Percentiles rank a stretch among this genome's conserved stretches.
These are phyloP conservation scores for Zymoseptoria brevis DNA, from an alignment of 2,329 filamentous ascomycete species.

Conservation along the genomic window DNA sequence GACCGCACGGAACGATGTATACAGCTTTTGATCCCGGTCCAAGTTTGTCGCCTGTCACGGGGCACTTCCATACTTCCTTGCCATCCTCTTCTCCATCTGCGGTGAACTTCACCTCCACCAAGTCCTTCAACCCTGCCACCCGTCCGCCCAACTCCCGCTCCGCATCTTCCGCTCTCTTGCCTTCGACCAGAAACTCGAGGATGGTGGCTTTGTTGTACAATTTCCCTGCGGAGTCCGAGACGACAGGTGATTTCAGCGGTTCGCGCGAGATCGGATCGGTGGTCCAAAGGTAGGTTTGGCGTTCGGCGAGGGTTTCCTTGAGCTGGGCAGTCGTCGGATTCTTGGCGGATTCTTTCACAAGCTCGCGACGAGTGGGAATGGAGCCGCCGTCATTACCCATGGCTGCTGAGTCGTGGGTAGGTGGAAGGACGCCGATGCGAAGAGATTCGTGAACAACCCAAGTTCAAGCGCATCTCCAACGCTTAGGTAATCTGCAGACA, in stretches of 20 bases:
- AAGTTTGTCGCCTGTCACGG: conserved; percentile 77
- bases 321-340: conserved; percentile 74
- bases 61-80: conserved; percentile 62
- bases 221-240: conserved; percentile 74
- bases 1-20: conserved; percentile 89
- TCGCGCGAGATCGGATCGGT: conserved; percentile 80
- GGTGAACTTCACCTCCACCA: conserved; percentile 77
- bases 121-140: conserved; percentile 74
- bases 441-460: too few relatives aligned
- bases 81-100: conserved; percentile 40
- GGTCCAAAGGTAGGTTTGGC: conserved; percentile 77
- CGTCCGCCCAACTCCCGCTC: conserved; percentile 52
- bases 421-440: neutral
- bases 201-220: conserved; percentile 95
- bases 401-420: neutral
- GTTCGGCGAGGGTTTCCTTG: conserved; percentile 80
- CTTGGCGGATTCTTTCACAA: conserved; percentile 87
- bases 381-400: conserved; percentile 98
- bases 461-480: neutral
- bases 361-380: conserved; percentile 89
- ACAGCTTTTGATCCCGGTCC: conserved; percentile 72
- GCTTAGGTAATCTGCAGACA: neutral
- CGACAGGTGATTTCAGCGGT: conserved; percentile 63
- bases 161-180: conserved; percentile 50
- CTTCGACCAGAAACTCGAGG: conserved; percentile 56